These are phyloP conservation scores for Dissophora ornata DNA, from an alignment of 192 early-diverging fungal genomes.

Conservation along the genomic window DNA sequence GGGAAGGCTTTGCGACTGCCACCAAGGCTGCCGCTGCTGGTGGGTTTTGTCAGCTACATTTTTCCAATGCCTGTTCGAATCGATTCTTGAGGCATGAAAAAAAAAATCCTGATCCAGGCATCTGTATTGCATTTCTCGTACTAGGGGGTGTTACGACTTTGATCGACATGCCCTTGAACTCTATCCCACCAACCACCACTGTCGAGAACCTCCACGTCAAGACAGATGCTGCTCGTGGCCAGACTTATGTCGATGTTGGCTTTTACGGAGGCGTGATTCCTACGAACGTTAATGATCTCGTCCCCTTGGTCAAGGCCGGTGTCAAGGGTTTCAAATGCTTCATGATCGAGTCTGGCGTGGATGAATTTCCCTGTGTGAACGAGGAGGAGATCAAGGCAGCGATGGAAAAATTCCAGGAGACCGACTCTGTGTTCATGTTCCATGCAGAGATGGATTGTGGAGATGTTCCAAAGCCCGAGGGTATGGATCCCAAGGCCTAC, in stretches of 20 bases:
- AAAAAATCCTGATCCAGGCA: too few relatives aligned
- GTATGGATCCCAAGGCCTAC: slow-evolving; percentile 63
- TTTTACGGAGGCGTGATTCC: slow-evolving; percentile 86
- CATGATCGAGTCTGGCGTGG: slow-evolving; percentile 85
- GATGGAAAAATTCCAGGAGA: slow-evolving; percentile 71
- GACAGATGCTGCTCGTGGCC: slow-evolving; percentile 71
- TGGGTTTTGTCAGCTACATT: slow-evolving; percentile 2
- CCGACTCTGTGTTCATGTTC: slow-evolving; percentile 74
- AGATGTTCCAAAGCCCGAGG: slow-evolving; percentile 57
- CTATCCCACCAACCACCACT: slow-evolving; percentile 86
- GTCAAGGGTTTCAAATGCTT: slow-evolving; percentile 89
- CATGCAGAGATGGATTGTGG: slow-evolving; percentile 79
- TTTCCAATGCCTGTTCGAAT: too few relatives aligned
- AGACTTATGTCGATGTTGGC: slow-evolving; percentile 82
- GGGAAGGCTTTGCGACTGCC: slow-evolving; percentile 86
- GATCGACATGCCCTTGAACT: slow-evolving; percentile 89
- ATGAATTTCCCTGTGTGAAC: slow-evolving; percentile 85
- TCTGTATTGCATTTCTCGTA: neutral
- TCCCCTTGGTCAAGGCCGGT: slow-evolving; percentile 71
- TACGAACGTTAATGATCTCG: slow-evolving; percentile 74
- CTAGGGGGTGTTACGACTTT: slow-evolving; percentile 80
- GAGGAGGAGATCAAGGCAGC: slow-evolving; percentile 74
- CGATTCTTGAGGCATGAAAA: too few relatives aligned
- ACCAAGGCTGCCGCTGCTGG: slow-evolving; percentile 84
- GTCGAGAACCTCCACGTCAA: slow-evolving; percentile 73